Evolutionary conservation across 352 stramenopile species (phyloP), one percentile per base, ranked within the genome.

Genomic region (Phytophthora tubulina): DNA sequence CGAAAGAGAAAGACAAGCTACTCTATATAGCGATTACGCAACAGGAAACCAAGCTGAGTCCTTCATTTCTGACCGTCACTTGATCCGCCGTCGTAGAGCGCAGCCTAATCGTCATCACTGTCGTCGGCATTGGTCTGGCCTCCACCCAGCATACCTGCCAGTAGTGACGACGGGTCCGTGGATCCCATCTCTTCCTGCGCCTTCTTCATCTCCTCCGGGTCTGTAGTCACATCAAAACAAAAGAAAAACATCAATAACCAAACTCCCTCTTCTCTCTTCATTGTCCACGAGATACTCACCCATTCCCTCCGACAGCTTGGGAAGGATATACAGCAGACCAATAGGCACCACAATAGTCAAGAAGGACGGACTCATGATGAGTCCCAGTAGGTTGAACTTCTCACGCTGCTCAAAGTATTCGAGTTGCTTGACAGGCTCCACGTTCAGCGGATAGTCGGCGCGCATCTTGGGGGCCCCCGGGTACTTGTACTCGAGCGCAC

Each of bases 151-250:
- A 96, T 93, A 9, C 84, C 82, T 44, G 79, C 80, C 51, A 96
- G 75, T 46, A 96, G 67, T 31, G 85, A 77, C 33, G 82, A 82
- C 9, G 88, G 88, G 65, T 96, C 85, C 41, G 89, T 72, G 10
- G 85, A 80, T 21, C 85, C 88, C 63, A 96, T 91, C 51, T 96
- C 88, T 59, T 94, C 88, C 62, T 96, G 88, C 8, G 86, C 88
- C 63, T 94, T 92, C 78, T 96, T 96, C 76, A 93, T 90, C 55
- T 96, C 88, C 45, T 96, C 88, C 1, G 88, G 88, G 58, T 96
- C 88, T 94, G 49, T 21, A 46, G 21, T 27, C 21, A 27, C 21
- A 27, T 27, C 31, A 73, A 39, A 6, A 60, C 17, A 27, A 51
- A 66, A 33, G 4, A 51, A 44, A 48, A 8, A 58, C 10, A 31